These are phyloP conservation scores for Pueraria montana DNA, from an alignment of 306 rosid species.

Conservation along the genomic window DNA sequence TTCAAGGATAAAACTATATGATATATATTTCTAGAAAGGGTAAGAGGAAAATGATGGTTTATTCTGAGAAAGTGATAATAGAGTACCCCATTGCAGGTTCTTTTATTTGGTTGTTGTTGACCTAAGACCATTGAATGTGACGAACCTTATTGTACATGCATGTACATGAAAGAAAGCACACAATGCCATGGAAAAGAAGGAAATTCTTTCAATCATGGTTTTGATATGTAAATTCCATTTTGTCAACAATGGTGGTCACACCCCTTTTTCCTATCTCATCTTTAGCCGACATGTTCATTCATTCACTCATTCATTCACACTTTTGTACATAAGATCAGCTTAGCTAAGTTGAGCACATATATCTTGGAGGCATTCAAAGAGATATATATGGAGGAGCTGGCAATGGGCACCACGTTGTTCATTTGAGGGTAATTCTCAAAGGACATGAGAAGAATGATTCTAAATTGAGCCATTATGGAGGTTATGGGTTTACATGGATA, in stretches of 20 bases:
- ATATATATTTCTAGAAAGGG: slow-evolving; percentile 6
- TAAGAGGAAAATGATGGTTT: slow-evolving; percentile 36
- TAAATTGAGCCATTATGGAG: slow-evolving; percentile 15
- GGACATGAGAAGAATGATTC: neutral
- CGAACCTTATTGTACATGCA: slow-evolving; percentile 5
- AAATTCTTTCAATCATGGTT: slow-evolving; percentile 20
- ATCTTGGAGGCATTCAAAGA: slow-evolving; percentile 15
- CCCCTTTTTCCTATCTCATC: slow-evolving; percentile 35
- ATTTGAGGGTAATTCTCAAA: neutral
- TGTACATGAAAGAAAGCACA: neutral
- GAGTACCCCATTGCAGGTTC: neutral
- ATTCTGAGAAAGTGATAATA: slow-evolving; percentile 18
- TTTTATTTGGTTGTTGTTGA: slow-evolving; percentile 45
- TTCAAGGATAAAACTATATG: slow-evolving; percentile 23
- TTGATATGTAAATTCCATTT: slow-evolving; percentile 28
- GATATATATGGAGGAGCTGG: slow-evolving; percentile 1
- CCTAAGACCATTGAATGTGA: slow-evolving; percentile 35
- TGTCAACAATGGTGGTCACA: slow-evolving; percentile 39
- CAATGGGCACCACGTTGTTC: slow-evolving; percentile 31
- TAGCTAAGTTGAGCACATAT: neutral
- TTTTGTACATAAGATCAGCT: neutral
- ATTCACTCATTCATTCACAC: neutral
- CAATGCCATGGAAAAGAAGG: neutral
- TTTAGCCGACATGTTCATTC: slow-evolving; percentile 20
- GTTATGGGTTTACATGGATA: slow-evolving; percentile 23